Evolutionary conservation across 371 early-diverging fungal genomes (phyloP).

Genomic region (Mucor indicus): DNA sequence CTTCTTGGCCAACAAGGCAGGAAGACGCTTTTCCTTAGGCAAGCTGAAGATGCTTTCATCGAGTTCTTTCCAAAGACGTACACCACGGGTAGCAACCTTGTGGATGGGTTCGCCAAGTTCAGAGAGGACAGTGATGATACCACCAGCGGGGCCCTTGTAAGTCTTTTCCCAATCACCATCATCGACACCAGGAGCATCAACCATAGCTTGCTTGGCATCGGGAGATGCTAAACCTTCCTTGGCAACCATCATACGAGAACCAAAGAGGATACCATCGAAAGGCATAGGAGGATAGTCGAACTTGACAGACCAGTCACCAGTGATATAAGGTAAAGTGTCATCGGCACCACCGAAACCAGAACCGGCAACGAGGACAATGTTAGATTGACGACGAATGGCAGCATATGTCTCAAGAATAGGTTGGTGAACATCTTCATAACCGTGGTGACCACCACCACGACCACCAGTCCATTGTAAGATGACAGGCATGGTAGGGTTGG

Average conservation of each 20-base stretch:
- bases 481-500: constrained; percentile 87
- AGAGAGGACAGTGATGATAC: constrained; percentile 90
- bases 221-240: constrained; percentile 85
- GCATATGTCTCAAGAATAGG: constrained; percentile 94
- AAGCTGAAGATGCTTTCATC: constrained; percentile 89
- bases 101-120: constrained; percentile 97
- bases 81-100: constrained; percentile 95
- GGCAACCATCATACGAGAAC: constrained; percentile 95
- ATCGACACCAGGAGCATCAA: constrained; percentile 84
- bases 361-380: constrained; percentile 90
- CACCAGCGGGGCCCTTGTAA: constrained; percentile 88
- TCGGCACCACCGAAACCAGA: constrained; percentile 91
- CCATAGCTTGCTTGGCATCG: constrained; percentile 90
- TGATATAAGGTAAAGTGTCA: constrained; percentile 91
- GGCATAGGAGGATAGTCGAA: constrained; percentile 94
- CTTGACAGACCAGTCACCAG: constrained; percentile 88
- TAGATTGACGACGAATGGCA: constrained; percentile 81
- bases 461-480: constrained; percentile 98
- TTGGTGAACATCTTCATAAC: constrained; percentile 93
- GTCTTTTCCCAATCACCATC: constrained; percentile 93
- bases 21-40: constrained; percentile 86
- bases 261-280: constrained; percentile 92
- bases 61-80: constrained; percentile 92
- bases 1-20: constrained; percentile 82
- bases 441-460: constrained; percentile 96